These are phyloP conservation scores for Hirsutella thompsonii DNA, from an alignment of 2,329 filamentous ascomycete genomes.

Conservation along the genomic window DNA sequence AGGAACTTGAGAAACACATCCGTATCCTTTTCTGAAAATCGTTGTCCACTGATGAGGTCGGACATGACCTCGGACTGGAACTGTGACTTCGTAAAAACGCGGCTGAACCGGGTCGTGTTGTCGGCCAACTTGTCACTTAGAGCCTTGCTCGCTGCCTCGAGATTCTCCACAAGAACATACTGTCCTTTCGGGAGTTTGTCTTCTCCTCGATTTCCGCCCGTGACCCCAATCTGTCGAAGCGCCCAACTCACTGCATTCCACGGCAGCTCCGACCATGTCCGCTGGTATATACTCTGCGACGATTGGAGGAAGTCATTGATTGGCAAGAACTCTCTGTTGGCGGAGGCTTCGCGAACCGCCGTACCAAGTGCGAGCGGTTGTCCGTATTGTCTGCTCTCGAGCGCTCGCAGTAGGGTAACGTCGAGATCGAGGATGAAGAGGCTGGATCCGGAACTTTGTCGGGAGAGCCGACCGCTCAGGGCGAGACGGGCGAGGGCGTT, in stretches of 20 bases:
- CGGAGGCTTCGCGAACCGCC: conserved; percentile 64
- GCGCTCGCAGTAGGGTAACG: conserved; percentile 52
- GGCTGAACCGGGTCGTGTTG: conserved; percentile 43
- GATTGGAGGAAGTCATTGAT: conserved; percentile 53
- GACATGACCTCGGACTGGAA: conserved; percentile 48
- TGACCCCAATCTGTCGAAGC: conserved; percentile 53
- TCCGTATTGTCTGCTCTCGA: conserved; percentile 70
- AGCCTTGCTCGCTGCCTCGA: conserved; percentile 44
- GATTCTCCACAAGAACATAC: conserved; percentile 52
- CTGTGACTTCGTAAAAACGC: conserved; percentile 52
- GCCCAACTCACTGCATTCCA: conserved; percentile 67
- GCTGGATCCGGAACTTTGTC: conserved; percentile 26
- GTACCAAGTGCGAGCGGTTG: conserved; percentile 68
- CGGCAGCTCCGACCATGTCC: conserved; percentile 54
- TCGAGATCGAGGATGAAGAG: conserved; percentile 40
- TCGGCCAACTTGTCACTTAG: conserved; percentile 32
- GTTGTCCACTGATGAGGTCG: conserved; percentile 32
- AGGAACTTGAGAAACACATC: conserved; percentile 59
- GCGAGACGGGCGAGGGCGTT: conserved; percentile 58
- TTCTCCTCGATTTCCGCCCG: conserved; percentile 30
- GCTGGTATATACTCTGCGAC: conserved; percentile 59
- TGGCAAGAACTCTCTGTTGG: conserved; percentile 55
- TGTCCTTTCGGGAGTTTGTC: conserved; percentile 47
- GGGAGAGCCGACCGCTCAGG: conserved; percentile 41
- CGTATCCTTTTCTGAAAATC: conserved; percentile 50